phyloP scores from a whole-genome alignment of 2,329 filamentous ascomycete genomes.

The Emergomyces pasteurianus region DNA sequence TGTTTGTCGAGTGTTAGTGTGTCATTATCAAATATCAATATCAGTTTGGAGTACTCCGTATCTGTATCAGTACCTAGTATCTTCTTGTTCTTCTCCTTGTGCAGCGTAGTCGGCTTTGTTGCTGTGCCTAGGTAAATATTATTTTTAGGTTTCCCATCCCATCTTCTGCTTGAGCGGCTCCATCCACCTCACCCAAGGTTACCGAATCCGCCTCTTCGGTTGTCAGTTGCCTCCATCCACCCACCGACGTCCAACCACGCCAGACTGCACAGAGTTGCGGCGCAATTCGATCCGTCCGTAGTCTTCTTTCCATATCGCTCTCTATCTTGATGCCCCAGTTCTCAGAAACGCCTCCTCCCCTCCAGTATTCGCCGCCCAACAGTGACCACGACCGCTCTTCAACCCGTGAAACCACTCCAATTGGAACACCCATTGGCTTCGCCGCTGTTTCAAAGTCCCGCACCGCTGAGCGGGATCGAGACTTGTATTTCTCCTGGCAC shows the following conservation, averaged over 20 bases:
- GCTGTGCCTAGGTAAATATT: not conserved
- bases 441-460: constrained; percentile 33
- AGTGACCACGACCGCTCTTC: constrained; percentile 38
- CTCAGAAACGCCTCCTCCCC: constrained; percentile 38
- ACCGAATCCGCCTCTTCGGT: constrained; percentile 1
- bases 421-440: constrained; percentile 39
- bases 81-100: not conserved
- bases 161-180: not conserved
- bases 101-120: not conserved
- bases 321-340: constrained; percentile 42
- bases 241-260: not conserved
- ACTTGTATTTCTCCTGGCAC: constrained; percentile 34
- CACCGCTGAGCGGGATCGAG: constrained; percentile 32
- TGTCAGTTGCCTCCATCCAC: not conserved
- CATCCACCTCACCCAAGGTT: not conserved
- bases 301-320: too few relatives aligned
- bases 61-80: not conserved
- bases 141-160: not conserved
- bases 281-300: constrained; percentile 2
- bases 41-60: not conserved
- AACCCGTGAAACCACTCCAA: constrained; percentile 37
- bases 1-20: not conserved
- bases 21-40: not conserved
- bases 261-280: not conserved
- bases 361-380: constrained; percentile 39